Evolutionary conservation across 1,284 basidiomycete genomes (phyloP).

Genomic region (Melampsora abietis-canadensis): DNA sequence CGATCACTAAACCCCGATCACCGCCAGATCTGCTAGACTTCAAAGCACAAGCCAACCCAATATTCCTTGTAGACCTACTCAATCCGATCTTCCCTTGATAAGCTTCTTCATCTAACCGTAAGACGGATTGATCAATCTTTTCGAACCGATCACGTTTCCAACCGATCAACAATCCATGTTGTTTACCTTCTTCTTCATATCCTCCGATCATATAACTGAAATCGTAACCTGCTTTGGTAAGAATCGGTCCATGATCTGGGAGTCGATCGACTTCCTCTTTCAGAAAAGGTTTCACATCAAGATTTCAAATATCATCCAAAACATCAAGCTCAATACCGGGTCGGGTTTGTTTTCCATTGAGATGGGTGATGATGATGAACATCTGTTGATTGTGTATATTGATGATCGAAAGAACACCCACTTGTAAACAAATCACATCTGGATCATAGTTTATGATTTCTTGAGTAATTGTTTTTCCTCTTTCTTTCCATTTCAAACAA

Average conservation of each 20-base stretch:
- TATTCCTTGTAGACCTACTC: conserved; percentile 28
- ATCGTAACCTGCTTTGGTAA: conserved; percentile 20
- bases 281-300: no score
- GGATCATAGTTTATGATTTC: conserved; percentile 36
- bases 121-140: neutral
- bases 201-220: conserved; percentile 28
- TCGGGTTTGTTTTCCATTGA: no score
- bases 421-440: conserved; percentile 36
- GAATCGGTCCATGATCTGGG: conserved; percentile 6
- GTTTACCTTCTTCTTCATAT: conserved; percentile 38
- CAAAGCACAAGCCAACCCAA: conserved; percentile 16
- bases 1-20: conserved; percentile 26
- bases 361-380: no score
- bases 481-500: conserved; percentile 42
- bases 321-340: no score
- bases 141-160: conserved; percentile 12
- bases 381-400: no score
- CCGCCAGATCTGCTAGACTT: no score
- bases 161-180: conserved; percentile 38
- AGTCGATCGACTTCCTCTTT: conserved; percentile 37
- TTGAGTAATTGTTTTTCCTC: conserved; percentile 26
- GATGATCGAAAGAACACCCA: no score
- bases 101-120: conserved; percentile 31
- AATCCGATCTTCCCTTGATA: conserved; percentile 1
- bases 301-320: no score